These are phyloP conservation scores for Fusarium sp. DNA, from an alignment of 2,329 filamentous ascomycete genomes.

Conservation along the genomic window DNA sequence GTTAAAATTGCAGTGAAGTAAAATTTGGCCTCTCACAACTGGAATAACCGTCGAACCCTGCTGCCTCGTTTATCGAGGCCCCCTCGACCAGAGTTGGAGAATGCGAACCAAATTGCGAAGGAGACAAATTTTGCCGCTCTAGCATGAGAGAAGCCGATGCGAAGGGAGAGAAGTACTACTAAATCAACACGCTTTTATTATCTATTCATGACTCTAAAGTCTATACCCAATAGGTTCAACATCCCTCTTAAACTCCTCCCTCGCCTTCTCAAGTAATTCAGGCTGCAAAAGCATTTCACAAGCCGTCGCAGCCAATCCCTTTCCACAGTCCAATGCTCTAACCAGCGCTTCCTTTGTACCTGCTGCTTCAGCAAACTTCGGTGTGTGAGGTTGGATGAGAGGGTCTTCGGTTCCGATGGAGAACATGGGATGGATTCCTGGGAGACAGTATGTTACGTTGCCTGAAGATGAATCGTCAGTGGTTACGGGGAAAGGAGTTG, in stretches of 20 bases:
- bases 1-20: neutral
- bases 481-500: no score
- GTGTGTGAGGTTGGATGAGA: conserved; percentile 32
- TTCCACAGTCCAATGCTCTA: conserved; percentile 35
- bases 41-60: no score
- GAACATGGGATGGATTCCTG: conserved; percentile 43
- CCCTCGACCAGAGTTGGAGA: no score
- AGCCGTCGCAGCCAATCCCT: conserved; percentile 39
- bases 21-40: no score
- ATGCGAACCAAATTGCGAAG: no score
- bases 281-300: conserved; percentile 14
- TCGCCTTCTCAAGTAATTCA: conserved; percentile 12
- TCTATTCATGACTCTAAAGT: neutral
- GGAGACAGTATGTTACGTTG: conserved; percentile 37
- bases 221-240: conserved; percentile 17
- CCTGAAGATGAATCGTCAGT: neutral
- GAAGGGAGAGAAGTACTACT: no score
- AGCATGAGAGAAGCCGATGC: no score
- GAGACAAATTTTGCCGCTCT: no score
- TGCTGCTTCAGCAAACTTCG: conserved; percentile 32
- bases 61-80: no score
- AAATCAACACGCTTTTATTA: neutral
- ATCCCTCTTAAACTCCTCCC: conserved; percentile 27
- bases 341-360: conserved; percentile 25
- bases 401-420: conserved; percentile 35